A percentile compares a stretch with the other conserved stretches of the same genome.
Evolutionary conservation across 1,284 basidiomycete species (phyloP).

Genomic region (Ustanciosporium gigantosporum): DNA sequence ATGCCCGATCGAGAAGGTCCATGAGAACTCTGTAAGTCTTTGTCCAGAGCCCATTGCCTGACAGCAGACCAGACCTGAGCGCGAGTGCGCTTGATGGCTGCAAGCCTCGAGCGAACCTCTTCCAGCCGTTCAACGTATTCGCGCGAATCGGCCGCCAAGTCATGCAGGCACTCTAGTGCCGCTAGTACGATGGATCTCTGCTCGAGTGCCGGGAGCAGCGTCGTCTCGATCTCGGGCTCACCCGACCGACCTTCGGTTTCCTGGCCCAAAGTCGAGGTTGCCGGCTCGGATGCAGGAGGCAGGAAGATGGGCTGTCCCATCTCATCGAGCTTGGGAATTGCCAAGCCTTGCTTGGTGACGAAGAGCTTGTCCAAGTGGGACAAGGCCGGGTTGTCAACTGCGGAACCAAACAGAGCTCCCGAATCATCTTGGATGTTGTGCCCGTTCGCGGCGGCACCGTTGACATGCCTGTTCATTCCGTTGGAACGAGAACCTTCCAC

Average conservation of each 20-base stretch:
- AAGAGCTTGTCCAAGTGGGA: slow-evolving; percentile 55
- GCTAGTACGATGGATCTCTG: slow-evolving; percentile 55
- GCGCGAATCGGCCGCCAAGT: slow-evolving; percentile 64
- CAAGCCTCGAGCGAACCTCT: slow-evolving; percentile 64
- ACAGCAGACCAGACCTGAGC: slow-evolving; percentile 64
- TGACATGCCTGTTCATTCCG: slow-evolving; percentile 2
- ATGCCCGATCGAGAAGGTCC: not conserved
- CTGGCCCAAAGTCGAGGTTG: slow-evolving; percentile 8
- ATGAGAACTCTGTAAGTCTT: slow-evolving; percentile 13
- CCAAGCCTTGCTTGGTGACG: slow-evolving; percentile 52
- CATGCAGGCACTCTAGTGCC: slow-evolving; percentile 55
- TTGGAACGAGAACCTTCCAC: slow-evolving; percentile 15
- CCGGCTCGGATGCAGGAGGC: slow-evolving; percentile 9
- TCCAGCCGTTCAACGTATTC: slow-evolving; percentile 65
- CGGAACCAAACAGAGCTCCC: slow-evolving; percentile 15
- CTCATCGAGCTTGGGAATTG: slow-evolving; percentile 37
- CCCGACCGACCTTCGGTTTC: slow-evolving; percentile 6
- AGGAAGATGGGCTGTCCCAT: slow-evolving; percentile 36
- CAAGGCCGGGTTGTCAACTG: slow-evolving; percentile 46
- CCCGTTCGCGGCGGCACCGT: slow-evolving; percentile 1
- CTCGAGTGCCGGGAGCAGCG: slow-evolving; percentile 40
- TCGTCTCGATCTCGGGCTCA: slow-evolving; percentile 35
- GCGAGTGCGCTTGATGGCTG: slow-evolving; percentile 63
- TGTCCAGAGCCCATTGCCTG: slow-evolving; percentile 59
- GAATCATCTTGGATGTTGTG: slow-evolving; percentile 1